Evolutionary conservation across 2,329 filamentous ascomycete genomes (phyloP).

Genomic region (Stagonosporopsis vannaccii): DNA sequence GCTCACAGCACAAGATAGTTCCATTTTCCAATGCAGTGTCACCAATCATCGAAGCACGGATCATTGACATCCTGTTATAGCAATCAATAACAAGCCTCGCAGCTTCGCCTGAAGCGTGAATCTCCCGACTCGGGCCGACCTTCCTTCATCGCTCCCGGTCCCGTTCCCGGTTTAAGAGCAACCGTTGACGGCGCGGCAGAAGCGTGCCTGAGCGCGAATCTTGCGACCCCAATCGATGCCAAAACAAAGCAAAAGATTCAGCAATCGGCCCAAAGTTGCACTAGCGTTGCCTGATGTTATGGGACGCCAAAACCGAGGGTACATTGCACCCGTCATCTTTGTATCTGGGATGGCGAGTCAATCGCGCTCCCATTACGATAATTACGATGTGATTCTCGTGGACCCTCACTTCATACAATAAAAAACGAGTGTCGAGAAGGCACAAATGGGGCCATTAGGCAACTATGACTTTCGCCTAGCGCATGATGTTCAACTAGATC

Average conservation of each 20-base stretch:
- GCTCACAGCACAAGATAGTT: neutral
- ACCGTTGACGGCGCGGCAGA: conserved; percentile 6
- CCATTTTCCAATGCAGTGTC: conserved; percentile 12
- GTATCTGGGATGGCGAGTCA: neutral
- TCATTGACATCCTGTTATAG: conserved; percentile 5
- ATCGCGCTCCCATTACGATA: neutral
- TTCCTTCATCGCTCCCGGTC: conserved; percentile 16
- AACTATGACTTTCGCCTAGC: conserved; percentile 14
- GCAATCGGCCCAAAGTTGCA: conserved; percentile 1
- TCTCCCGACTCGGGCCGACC: conserved; percentile 21
- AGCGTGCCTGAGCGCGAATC: conserved; percentile 8
- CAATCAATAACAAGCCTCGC: conserved; percentile 18
- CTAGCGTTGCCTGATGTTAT: neutral
- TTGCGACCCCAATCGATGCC: conserved; percentile 1
- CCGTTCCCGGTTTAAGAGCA: conserved; percentile 16
- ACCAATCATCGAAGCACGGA: conserved; percentile 17
- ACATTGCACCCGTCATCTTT: neutral
- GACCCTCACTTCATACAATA: conserved; percentile 1
- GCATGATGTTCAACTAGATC: conserved; percentile 14
- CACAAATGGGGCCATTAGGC: conserved; percentile 1
- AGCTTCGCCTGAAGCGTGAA: conserved; percentile 14
- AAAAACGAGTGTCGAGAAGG: neutral
- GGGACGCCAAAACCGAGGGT: neutral
- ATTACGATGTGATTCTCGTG: neutral
- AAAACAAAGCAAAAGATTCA: neutral